Base-by-base conservation (phyloP, 331 rosid genomes). In the Cucumis variabilis region DNA sequence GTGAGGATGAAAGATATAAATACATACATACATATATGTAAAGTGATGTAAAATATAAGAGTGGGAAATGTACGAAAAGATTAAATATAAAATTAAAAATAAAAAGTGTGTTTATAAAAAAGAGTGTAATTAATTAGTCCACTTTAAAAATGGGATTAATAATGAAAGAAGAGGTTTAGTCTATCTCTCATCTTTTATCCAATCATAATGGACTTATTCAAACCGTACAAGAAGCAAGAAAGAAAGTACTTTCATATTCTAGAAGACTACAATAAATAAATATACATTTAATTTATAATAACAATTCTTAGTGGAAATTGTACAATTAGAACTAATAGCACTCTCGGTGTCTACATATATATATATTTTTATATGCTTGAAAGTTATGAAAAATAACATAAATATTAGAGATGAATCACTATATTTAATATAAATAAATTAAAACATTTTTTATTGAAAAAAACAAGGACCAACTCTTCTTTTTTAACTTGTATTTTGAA, bases 131-230 rank as follows among this genome's bases (percentile, higher is more conserved):
- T 51, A 79, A 53, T 79, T 25, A 51, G 5, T 78, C 84, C 84
- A 79, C 84, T 79, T 51, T 53, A 67, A 51, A 53, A 79, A 77
- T 46, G 46, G 4, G n/a, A 48, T 51, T 78, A 50, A 25, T 50
- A 33, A n/a, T 78, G 21, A 51, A 78, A 78, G 24, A 2, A 10
- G 83, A 78, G 83, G 48, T 77, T 77, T 13, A 4, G 23, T 48
- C 23, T 48, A 15, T 77, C 10, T 48, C 65, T 51, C 46, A 3
- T 9, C 11, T 25, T 25, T 15, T 24, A 9, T 51, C 41, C 19
- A 33, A 74, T 74, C 65, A 77, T 77, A 77, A 50, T 77, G 83
- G 83, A n/a, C 23, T 9, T 79, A 78, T 79, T 79, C 84, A 79
- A 79, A 79, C 84, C 84, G 84, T 79, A 79, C 84, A 53, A 50